A percentile compares a stretch with the other conserved stretches of the same genome.
Evolutionary conservation across 805 yeast species (phyloP).

Genomic region (Ogataea allantospora): DNA sequence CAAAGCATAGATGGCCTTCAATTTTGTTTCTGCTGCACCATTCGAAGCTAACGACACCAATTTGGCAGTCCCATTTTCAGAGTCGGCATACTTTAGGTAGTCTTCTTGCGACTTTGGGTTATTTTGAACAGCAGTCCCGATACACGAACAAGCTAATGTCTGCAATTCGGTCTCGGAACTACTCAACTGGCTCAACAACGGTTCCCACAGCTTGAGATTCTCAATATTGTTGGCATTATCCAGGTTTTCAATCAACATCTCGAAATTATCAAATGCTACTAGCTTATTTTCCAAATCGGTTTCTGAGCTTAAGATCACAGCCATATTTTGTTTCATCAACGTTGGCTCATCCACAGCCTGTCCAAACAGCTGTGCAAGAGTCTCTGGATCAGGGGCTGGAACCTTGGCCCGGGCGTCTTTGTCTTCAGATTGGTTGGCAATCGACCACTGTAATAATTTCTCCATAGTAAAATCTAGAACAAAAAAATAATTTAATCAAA

Average conservation of each 20-base stretch:
- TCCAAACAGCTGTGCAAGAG: constrained; percentile 75
- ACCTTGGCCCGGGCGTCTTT: constrained; percentile 60
- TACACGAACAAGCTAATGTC: constrained; percentile 62
- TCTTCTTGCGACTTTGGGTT: constrained; percentile 73
- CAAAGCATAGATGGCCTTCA: constrained; percentile 76
- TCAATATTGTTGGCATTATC: constrained; percentile 95
- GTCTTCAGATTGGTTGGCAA: constrained; percentile 72
- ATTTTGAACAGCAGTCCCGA: constrained; percentile 93
- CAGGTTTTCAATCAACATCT: constrained; percentile 87
- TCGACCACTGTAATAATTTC: constrained; percentile 88
- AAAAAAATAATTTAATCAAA: background rate
- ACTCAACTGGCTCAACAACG: constrained; percentile 54
- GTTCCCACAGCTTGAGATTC: constrained; percentile 77
- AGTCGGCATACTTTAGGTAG: constrained; percentile 49
- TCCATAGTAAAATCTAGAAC: constrained; percentile 56
- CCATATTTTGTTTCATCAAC: constrained; percentile 76
- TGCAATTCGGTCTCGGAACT: constrained; percentile 46
- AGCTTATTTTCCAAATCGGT: constrained; percentile 62
- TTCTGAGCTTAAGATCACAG: constrained; percentile 55
- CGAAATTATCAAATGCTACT: constrained; percentile 84
- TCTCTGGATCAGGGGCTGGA: constrained; percentile 77
- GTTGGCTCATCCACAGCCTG: constrained; percentile 81
- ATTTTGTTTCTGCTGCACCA: constrained; percentile 36
- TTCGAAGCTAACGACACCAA: constrained; percentile 43
- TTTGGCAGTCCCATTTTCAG: constrained; percentile 41